Evolutionary conservation across 305 asterid species (phyloP), one percentile per base, ranked within the genome.

Genomic region (Withania somnifera): DNA sequence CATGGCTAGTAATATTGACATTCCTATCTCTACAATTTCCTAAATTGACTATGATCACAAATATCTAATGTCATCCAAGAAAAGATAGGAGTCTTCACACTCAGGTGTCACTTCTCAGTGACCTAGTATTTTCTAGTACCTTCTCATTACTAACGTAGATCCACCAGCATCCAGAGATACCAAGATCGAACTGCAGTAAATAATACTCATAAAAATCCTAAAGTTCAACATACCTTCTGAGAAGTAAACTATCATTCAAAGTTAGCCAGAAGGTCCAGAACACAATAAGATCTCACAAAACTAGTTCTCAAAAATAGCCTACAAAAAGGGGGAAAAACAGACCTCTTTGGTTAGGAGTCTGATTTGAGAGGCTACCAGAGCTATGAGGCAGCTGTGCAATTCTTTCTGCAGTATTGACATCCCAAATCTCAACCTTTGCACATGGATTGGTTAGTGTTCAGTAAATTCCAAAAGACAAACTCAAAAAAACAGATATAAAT

Each of bases 351-450:
- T 83, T 88, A 14, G 81, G 84, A 28, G 80, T 56, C 67, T 82
- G 84, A 77, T 80, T 80, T 34, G 66, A 40, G 60, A 87, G 85
- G 83, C 81, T 85, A 45, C 81, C 57, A 58, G 89, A 28, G 82
- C 82, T 82, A 61, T 85, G 85, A 85, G 88, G 88, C 73, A 90
- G 81, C 47, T 84, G 81, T 80, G 82, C 83, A 79, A 84, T 38
- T 81, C 67, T 85, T 84, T 81, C 76, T 7, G 86, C 88, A 36
- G 83, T 85, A 77, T 82, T 82, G 76, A 88, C 82, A 86, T 87
- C 88, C 88, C 90, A 90, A 69, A 88, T 86, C 83, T 90, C 90
- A 80, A 86, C 92, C 90, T 89, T 85, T 36, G 28, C 83, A 82
- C 36, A 68, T 34, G 26, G 52, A 79, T 73, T 32, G 63, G 19